phyloP scores from a whole-genome alignment of 192 early-diverging fungal genomes.

The Linnemannia schmuckeri region DNA sequence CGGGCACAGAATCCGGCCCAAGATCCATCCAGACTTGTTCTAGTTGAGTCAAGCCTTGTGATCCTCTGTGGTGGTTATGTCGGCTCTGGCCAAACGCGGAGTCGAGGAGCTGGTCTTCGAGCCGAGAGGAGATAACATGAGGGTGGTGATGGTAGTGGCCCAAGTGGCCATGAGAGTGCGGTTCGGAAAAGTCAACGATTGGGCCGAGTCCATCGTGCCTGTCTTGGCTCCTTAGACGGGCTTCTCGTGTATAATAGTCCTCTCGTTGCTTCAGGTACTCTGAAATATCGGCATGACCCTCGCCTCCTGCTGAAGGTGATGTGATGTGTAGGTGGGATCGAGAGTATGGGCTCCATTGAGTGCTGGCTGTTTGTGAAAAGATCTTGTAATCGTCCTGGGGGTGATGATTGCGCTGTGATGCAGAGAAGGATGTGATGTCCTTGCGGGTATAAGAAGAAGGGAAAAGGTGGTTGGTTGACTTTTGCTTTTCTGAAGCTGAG shows the following conservation, averaged over 20 bases:
- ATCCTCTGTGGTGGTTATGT: neutral
- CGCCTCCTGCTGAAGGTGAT: neutral
- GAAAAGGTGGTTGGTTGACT: slow-evolving; percentile 24
- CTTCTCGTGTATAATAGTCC: slow-evolving; percentile 44
- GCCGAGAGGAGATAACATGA: neutral
- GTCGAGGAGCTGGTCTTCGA: too few relatives aligned
- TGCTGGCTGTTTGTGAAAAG: slow-evolving; percentile 1
- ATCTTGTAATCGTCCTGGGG: slow-evolving; percentile 23
- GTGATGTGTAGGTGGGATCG: neutral
- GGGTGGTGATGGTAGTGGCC: neutral
- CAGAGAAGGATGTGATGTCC: neutral
- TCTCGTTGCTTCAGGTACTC: slow-evolving; percentile 42
- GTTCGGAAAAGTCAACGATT: slow-evolving; percentile 35
- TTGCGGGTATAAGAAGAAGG: slow-evolving; percentile 8
- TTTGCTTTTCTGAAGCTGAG: neutral
- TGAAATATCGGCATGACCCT: slow-evolving; percentile 6
- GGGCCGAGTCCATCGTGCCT: slow-evolving; percentile 44
- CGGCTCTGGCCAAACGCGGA: neutral
- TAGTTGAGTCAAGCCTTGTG: slow-evolving; percentile 28
- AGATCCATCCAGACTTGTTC: slow-evolving; percentile 49
- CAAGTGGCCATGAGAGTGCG: neutral
- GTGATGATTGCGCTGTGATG: neutral
- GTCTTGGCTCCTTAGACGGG: slow-evolving; percentile 32
- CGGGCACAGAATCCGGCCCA: neutral
- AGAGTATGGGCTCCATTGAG: neutral